A percentile compares a stretch with the other conserved stretches of the same genome.
Conservation (phyloP, 2,329 filamentous ascomycete species). For the Aspergillus niger region DNA sequence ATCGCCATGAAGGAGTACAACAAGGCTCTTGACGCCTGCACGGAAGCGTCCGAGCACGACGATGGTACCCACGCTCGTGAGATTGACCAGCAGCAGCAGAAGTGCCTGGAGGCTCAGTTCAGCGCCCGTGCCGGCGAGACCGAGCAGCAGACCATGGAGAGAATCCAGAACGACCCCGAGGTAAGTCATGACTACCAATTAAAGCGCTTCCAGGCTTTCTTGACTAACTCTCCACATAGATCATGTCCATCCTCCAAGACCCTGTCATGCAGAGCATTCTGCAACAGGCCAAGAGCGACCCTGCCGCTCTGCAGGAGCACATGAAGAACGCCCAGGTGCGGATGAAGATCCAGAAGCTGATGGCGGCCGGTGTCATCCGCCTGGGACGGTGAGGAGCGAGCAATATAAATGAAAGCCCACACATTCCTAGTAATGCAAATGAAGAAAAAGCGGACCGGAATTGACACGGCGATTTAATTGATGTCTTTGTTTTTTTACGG, state of each 20-base stretch:
- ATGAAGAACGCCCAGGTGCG: conserved; percentile 89
- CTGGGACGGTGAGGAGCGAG: conserved; percentile 58
- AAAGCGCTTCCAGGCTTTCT: neutral
- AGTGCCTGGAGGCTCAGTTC: conserved; percentile 89
- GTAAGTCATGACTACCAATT: conserved; percentile 52
- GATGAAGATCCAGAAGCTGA: conserved; percentile 90
- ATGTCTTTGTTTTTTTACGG: conserved; percentile 4
- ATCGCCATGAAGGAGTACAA: conserved; percentile 98
- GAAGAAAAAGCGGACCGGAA: conserved; percentile 3
- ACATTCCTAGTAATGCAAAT: conserved; percentile 1
- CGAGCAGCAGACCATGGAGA: conserved; percentile 90
- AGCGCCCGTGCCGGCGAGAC: conserved; percentile 88
- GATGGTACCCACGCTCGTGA: conserved; percentile 80
- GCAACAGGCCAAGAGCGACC: conserved; percentile 93
- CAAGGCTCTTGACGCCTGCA: conserved; percentile 87
- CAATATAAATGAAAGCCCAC: neutral
- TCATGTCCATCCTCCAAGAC: conserved; percentile 88
- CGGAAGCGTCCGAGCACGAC: conserved; percentile 77
- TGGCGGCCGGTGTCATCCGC: conserved; percentile 88
- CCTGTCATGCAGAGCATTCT: conserved; percentile 97
- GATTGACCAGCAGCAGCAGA: conserved; percentile 92
- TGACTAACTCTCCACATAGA: conserved; percentile 49
- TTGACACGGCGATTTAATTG: neutral
- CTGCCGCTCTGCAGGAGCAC: conserved; percentile 90
- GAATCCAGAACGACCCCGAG: conserved; percentile 87